Evolutionary conservation across 306 rosid genomes (phyloP).

Genomic region (Trifolium pratense): DNA sequence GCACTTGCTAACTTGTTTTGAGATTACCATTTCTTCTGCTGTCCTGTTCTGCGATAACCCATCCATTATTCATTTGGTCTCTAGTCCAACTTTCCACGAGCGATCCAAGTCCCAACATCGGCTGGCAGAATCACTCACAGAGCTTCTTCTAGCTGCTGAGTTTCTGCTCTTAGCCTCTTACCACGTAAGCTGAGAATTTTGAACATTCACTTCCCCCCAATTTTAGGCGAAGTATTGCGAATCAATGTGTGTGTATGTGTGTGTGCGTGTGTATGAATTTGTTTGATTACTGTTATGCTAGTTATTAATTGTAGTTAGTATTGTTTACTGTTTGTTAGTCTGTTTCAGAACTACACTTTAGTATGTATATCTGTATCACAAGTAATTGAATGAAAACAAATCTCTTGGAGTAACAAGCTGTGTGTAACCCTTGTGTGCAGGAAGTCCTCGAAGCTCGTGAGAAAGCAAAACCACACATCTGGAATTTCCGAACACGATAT

Average conservation of each 20-base stretch:
- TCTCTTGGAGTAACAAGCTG: conserved; percentile 26
- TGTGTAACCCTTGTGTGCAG: conserved; percentile 52
- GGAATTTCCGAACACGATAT: conserved; percentile 76
- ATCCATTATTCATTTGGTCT: not conserved
- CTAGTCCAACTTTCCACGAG: not conserved
- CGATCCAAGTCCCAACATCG: not conserved
- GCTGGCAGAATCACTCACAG: not conserved
- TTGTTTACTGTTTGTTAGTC: not conserved
- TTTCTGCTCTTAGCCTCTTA: not conserved
- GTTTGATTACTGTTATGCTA: not conserved
- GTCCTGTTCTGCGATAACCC: not conserved
- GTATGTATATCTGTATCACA: conserved; percentile 1
- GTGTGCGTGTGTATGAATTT: not conserved
- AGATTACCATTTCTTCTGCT: not conserved
- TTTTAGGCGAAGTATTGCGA: not conserved
- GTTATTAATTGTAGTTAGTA: not conserved
- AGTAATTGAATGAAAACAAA: conserved; percentile 10
- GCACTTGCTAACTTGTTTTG: conserved; percentile 11
- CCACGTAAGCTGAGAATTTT: not conserved
- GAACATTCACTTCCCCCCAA: not conserved
- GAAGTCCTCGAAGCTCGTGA: conserved; percentile 77
- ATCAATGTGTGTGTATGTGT: not conserved
- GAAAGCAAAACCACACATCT: conserved; percentile 67
- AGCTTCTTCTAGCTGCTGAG: not conserved
- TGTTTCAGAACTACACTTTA: conserved; percentile 1